Conservation (phyloP, 2,329 filamentous ascomycete genomes). For the Apiospora malaysiana region DNA sequence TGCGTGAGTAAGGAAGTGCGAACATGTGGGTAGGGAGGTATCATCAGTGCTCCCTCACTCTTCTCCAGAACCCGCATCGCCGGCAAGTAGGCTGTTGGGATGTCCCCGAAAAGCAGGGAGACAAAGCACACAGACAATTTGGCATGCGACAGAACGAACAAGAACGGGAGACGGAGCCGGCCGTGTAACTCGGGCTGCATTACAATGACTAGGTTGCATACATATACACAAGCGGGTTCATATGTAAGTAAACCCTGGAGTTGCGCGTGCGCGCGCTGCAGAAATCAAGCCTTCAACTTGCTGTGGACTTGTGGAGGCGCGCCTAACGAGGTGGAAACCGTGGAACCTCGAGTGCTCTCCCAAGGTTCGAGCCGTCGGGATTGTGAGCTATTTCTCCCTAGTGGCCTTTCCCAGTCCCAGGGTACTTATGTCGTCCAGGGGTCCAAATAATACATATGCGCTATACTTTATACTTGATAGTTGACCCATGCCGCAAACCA, state of each 20-base stretch:
- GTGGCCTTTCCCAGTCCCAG: not conserved
- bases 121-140: not conserved
- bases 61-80: not conserved
- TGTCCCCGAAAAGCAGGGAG: not conserved
- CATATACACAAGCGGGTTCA: not conserved
- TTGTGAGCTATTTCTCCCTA: not conserved
- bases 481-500: not conserved
- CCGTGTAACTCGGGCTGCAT: not conserved
- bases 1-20: not conserved
- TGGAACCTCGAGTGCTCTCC: not conserved
- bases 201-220: not conserved
- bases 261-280: not conserved
- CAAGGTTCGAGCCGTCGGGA: not conserved
- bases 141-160: not conserved
- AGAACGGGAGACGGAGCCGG: not conserved
- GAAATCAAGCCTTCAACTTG: conserved; percentile 13
- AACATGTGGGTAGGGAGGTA: not conserved
- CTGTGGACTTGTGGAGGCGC: conserved; percentile 3
- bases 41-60: not conserved
- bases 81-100: not conserved
- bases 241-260: not conserved
- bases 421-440: not conserved
- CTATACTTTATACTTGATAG: too few species aligned
- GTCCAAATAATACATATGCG: not conserved
- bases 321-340: not conserved